Evolutionary conservation across 768 basidiomycete genomes (phyloP).

Genomic region (Boletus pseudopeckii): DNA sequence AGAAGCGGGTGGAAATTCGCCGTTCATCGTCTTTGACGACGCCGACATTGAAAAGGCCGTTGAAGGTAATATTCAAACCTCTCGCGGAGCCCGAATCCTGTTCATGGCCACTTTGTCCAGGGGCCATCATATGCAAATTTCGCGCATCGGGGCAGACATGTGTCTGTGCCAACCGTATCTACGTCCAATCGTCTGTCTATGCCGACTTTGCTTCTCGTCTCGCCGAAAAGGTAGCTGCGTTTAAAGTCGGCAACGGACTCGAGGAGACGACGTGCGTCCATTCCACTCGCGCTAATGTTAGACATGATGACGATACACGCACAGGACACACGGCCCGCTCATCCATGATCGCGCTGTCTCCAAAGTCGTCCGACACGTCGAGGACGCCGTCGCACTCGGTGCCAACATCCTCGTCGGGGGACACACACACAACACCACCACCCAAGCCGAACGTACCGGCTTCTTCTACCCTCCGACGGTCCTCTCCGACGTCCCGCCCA

Average conservation of each 20-base stretch:
- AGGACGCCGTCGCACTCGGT: conserved; percentile 82
- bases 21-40: conserved; percentile 97
- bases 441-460: conserved; percentile 24
- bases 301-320: neutral
- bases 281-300: neutral
- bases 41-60: conserved; percentile 93
- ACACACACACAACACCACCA: conserved; percentile 47
- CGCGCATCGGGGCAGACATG: conserved; percentile 80
- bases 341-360: conserved; percentile 83
- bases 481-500: conserved; percentile 73
- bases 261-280: conserved; percentile 64
- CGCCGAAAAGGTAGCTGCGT: conserved; percentile 74
- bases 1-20: conserved; percentile 92
- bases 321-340: conserved; percentile 90
- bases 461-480: conserved; percentile 87
- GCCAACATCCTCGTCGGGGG: conserved; percentile 92
- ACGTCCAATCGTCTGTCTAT: conserved; percentile 87
- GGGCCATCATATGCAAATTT: conserved; percentile 77
- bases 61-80: conserved; percentile 45
- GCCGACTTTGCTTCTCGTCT: conserved; percentile 89
- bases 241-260: conserved; percentile 87
- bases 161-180: conserved; percentile 87
- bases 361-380: conserved; percentile 83
- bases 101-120: conserved; percentile 34
- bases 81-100: neutral